Percentiles rank a stretch among this genome's conserved stretches.
Conservation (phyloP, 2,329 filamentous ascomycete species). For the Fusarium miscanthi region DNA sequence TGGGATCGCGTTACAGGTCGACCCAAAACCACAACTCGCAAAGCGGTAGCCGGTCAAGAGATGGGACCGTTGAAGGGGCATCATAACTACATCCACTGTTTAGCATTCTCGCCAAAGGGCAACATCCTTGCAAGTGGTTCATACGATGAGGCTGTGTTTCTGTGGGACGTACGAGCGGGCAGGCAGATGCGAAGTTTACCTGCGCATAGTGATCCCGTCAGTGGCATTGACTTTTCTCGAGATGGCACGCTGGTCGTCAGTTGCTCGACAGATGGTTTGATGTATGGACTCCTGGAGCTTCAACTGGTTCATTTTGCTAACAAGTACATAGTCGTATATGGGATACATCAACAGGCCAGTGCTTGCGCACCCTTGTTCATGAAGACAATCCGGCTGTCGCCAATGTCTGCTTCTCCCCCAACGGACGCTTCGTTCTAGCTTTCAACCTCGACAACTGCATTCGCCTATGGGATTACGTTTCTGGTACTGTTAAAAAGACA, state of each 20-base stretch:
- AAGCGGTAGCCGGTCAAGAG: conserved; percentile 52
- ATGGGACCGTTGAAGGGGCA: conserved; percentile 79
- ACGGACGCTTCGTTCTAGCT: conserved; percentile 91
- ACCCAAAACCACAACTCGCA: conserved; percentile 60
- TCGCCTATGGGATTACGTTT: conserved; percentile 93
- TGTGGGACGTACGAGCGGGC: conserved; percentile 94
- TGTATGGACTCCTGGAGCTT: conserved; percentile 62
- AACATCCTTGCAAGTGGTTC: conserved; percentile 96
- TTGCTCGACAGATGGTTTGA: conserved; percentile 90
- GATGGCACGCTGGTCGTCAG: conserved; percentile 94
- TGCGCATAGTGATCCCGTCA: conserved; percentile 94
- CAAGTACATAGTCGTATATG: conserved; percentile 75
- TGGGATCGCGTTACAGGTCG: conserved; percentile 80
- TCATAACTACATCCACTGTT: conserved; percentile 94
- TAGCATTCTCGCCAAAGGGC: conserved; percentile 97
- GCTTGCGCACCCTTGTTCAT: conserved; percentile 92
- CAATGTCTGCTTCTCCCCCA: conserved; percentile 91
- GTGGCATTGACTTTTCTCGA: conserved; percentile 90
- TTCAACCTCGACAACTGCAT: conserved; percentile 92
- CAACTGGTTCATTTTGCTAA: conserved; percentile 26
- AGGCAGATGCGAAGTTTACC: conserved; percentile 89
- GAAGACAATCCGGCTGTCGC: conserved; percentile 94
- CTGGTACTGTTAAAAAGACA: conserved; percentile 92
- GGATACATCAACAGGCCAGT: conserved; percentile 96
- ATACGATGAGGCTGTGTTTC: conserved; percentile 95